These are phyloP conservation scores for Hirschioporus abietinus DNA, from an alignment of 768 basidiomycete genomes.

Conservation along the genomic window DNA sequence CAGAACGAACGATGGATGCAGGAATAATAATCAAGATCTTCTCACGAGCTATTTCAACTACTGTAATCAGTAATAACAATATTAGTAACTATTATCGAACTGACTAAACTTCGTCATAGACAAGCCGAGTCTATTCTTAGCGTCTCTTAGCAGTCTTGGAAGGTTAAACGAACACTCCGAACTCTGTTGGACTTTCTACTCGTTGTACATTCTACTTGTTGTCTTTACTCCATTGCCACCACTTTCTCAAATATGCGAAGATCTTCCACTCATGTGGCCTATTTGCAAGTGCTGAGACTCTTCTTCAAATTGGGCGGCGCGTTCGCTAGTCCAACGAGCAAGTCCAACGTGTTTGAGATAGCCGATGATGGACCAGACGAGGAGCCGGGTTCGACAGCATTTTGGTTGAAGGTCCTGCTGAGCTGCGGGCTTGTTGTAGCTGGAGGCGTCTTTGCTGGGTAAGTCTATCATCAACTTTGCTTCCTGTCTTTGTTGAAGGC, in stretches of 20 bases:
- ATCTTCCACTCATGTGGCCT: background rate
- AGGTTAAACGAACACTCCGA: too few relatives aligned
- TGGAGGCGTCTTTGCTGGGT: slow-evolving; percentile 95
- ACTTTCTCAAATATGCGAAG: background rate
- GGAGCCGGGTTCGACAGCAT: slow-evolving; percentile 52
- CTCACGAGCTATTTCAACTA: too few relatives aligned
- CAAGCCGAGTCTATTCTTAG: too few relatives aligned
- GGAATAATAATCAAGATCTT: too few relatives aligned
- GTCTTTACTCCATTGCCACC: too few relatives aligned
- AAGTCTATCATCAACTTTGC: slow-evolving; percentile 19
- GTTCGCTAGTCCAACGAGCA: slow-evolving; percentile 1
- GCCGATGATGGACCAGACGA: slow-evolving; percentile 12
- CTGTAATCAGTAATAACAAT: too few relatives aligned
- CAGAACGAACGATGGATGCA: too few relatives aligned
- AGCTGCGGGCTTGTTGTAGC: slow-evolving; percentile 68
- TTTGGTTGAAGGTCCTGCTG: slow-evolving; percentile 68
- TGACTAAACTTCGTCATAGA: too few relatives aligned
- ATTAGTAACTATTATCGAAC: too few relatives aligned
- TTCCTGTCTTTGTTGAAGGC: background rate
- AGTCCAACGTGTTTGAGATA: background rate
- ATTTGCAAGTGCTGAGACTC: background rate
- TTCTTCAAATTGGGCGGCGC: background rate
- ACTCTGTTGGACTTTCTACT: too few relatives aligned
- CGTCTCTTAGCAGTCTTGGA: too few relatives aligned
- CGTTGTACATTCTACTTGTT: too few relatives aligned